Base-by-base conservation (phyloP, 805 yeast genomes). In the Teunomyces kruisii region DNA sequence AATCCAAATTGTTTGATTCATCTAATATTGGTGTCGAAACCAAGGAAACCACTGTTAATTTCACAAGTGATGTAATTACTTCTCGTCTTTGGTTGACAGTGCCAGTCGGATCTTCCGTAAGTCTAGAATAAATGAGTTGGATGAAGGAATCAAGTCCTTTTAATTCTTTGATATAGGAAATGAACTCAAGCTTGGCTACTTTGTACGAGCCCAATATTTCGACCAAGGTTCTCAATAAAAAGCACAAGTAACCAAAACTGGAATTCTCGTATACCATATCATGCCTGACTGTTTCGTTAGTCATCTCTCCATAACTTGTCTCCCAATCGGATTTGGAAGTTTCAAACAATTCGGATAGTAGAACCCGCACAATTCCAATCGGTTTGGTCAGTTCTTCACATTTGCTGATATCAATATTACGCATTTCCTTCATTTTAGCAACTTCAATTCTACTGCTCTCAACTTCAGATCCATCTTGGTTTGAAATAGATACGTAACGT, bases 191-290 rank as follows among this genome's bases (percentile, higher is more conserved):
- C 60, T 91, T 91, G 42, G 90, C 79, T 49, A 82, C 83, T 49
- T 83, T 84, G 59, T 90, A 91, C 1, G 96, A 86, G 1, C 83
- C 79, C 6, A 91, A 62, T 4, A 89, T 64, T 53, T 91, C 97
- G 0, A 83, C 74, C 32, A 90, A 62, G 0, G 80, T 65, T 53
- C 83, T 86, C 31, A 91, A 65, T 39, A 91, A 63, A 60, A 84
- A 89, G 36, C 83, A 76, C 47, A 82, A 79, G 55, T 86, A 84
- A 0, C 83, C 75, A 62, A 84, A 87, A 26, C 78, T 73, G 5
- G 27, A 26, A 32, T 51, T 51, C 16, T 44, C 32, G 13, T 31
- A 49, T 16, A 45, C 24, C 22, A n/a, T n/a, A n/a, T n/a, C n/a
- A n/a, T n/a, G n/a, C n/a, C n/a, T n/a, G n/a, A n/a, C n/a, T n/a